Evolutionary conservation across 1,284 basidiomycete genomes (phyloP), one percentile per base, ranked within the genome.

Genomic region (Kwoniella shivajii): DNA sequence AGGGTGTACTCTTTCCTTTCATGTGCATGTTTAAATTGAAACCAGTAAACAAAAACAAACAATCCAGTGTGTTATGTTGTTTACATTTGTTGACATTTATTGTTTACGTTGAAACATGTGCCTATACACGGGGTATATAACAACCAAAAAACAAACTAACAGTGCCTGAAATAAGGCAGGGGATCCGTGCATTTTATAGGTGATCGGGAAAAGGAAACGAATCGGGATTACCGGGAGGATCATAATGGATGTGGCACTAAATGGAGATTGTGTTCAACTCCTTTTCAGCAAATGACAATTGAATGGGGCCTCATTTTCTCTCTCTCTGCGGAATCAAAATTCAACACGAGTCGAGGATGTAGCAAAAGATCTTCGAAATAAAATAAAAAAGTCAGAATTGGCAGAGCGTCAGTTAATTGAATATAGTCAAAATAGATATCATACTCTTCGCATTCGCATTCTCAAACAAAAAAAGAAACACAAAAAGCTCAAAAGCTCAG

Each of bases 51-150:
- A 49, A 36, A 49, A 31, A 36, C 31, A 37, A 37, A 49, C 47
- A 49, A 34, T 26, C 47, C 33, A 49, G 14, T 27, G 47, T 11
- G 41, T 42, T 6, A 42, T 42, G 41, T 42, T 42, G 11, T 10
- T 39, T 39, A 6, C 20, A 16, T 31, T 29, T 43, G 26, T 24
- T 34, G 33, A 30, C 24, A 18, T 34, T 47, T 16, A 30, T 9
- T n/a, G n/a, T n/a, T n/a, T n/a, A n/a, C n/a, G n/a, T 34, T 47
- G 45, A 47, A 47, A 47, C 45, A 18, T n/a, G 31, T 33, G 31
- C 49, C 37, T 30, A 38, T 27, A 38, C 34, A 50, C 18, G 49
- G 49, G 24, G 20, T 18, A 50, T 50, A 47, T 47, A 30, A 47
- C 20, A 30, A 11, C 10, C n/a, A 2, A 30, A 9, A 24, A 7